Percentiles rank a stretch among this genome's conserved stretches.
Conservation (phyloP, 2,329 filamentous ascomycete genomes). For the Tolypocladium amazonense region DNA sequence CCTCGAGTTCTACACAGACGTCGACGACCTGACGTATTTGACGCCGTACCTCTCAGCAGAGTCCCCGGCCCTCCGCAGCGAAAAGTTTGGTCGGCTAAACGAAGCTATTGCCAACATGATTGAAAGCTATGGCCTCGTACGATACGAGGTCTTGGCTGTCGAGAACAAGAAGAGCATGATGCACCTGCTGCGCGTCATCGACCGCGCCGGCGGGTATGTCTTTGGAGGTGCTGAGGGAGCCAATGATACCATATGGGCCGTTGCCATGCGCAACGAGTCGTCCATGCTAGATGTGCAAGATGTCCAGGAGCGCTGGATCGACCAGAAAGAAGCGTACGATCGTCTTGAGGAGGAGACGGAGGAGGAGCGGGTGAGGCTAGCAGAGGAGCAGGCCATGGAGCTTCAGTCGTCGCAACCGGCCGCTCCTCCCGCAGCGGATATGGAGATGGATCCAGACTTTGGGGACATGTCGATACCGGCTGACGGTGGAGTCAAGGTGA, state of each 20-base stretch:
- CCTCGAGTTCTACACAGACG: constrained; percentile 93
- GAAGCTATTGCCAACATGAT: constrained; percentile 78
- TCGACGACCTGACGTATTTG: constrained; percentile 82
- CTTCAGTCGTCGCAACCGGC: constrained; percentile 15
- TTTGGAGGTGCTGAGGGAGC: constrained; percentile 85
- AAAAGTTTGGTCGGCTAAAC: constrained; percentile 78
- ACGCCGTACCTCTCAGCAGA: constrained; percentile 73
- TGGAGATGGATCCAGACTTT: constrained; percentile 33
- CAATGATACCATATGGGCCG: constrained; percentile 95
- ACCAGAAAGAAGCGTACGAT: constrained; percentile 81
- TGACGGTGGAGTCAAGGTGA: constrained; percentile 61
- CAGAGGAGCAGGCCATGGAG: constrained; percentile 26
- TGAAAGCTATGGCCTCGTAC: constrained; percentile 80
- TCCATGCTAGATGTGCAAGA: constrained; percentile 73
- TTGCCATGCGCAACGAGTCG: constrained; percentile 74
- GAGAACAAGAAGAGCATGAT: constrained; percentile 98
- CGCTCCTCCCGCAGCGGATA: constrained; percentile 8
- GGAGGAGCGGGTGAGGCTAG: constrained; percentile 58
- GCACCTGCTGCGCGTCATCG: constrained; percentile 77
- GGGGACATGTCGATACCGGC: constrained; percentile 40
- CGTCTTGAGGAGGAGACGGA: constrained; percentile 63
- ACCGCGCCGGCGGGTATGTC: constrained; percentile 84
- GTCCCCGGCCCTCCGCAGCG: constrained; percentile 54
- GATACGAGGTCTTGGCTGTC: constrained; percentile 87
- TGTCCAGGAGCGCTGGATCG: constrained; percentile 92